Evolutionary conservation across 2,329 filamentous ascomycete genomes (phyloP).

Genomic region (Penicillium sp.): DNA sequence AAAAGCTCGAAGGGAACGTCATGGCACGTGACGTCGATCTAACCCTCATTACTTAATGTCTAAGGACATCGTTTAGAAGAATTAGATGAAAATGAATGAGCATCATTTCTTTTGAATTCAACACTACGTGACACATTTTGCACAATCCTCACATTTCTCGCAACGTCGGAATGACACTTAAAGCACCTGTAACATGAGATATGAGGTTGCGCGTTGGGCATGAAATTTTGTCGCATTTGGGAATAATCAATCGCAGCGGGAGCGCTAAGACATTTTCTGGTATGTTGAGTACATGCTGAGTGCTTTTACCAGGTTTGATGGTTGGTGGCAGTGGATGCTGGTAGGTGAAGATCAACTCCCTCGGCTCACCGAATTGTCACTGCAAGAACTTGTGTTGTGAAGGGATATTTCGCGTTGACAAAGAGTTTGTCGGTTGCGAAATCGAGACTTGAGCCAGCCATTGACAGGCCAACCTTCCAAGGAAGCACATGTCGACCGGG

Average conservation of each 20-base stretch:
- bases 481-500: background rate
- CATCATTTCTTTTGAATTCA: background rate
- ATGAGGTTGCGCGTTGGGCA: background rate
- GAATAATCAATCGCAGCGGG: background rate
- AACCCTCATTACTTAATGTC: background rate
- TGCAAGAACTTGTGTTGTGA: background rate
- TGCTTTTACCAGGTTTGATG: background rate
- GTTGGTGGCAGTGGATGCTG: background rate
- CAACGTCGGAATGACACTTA: background rate
- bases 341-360: background rate
- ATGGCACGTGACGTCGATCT: slow-evolving; percentile 19
- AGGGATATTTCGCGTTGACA: background rate
- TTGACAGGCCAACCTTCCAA: background rate
- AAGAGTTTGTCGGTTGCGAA: background rate
- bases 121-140: background rate
- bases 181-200: background rate
- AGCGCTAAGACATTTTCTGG: background rate
- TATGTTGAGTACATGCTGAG: background rate
- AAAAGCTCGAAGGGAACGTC: slow-evolving; percentile 21
- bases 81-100: background rate
- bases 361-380: background rate
- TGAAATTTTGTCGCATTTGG: slow-evolving; percentile 4
- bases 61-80: background rate
- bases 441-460: background rate
- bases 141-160: background rate